phyloP scores from a whole-genome alignment of 306 rosid genomes.

The Cucurbita maxima region DNA sequence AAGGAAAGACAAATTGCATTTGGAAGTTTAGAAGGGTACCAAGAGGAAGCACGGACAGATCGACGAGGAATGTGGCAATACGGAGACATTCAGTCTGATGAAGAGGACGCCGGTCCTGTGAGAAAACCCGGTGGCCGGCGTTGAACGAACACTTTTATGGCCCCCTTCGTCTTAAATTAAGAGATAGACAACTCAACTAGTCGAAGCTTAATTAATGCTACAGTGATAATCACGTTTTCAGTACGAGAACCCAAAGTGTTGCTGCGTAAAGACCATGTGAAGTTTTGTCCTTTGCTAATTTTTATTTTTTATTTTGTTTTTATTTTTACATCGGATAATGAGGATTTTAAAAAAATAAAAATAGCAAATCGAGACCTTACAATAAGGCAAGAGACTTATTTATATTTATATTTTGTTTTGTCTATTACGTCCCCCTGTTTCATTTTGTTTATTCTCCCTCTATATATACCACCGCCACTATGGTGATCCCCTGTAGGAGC shows the following conservation, averaged over 20 bases:
- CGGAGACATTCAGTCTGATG: slow-evolving; percentile 82
- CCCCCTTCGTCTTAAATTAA: not conserved
- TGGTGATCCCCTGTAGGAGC: no score
- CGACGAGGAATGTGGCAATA: slow-evolving; percentile 88
- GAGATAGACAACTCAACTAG: not conserved
- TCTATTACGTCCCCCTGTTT: no score
- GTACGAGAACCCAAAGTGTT: not conserved
- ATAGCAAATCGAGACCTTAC: not conserved
- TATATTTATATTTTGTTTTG: no score
- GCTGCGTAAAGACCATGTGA: not conserved
- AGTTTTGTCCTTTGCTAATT: not conserved
- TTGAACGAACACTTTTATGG: slow-evolving; percentile 11
- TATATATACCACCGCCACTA: no score
- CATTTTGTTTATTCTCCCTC: no score
- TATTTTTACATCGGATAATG: not conserved
- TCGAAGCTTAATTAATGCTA: not conserved
- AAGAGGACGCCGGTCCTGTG: slow-evolving; percentile 50
- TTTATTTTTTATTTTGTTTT: not conserved
- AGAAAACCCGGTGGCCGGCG: slow-evolving; percentile 58
- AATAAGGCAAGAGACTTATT: not conserved
- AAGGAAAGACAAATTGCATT: slow-evolving; percentile 55
- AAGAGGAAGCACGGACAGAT: slow-evolving; percentile 54
- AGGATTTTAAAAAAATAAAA: not conserved
- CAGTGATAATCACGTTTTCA: not conserved
- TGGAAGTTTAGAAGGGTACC: slow-evolving; percentile 62